Base-by-base conservation (phyloP, 2,329 filamentous ascomycete species). In the Colletotrichum sp. region DNA sequence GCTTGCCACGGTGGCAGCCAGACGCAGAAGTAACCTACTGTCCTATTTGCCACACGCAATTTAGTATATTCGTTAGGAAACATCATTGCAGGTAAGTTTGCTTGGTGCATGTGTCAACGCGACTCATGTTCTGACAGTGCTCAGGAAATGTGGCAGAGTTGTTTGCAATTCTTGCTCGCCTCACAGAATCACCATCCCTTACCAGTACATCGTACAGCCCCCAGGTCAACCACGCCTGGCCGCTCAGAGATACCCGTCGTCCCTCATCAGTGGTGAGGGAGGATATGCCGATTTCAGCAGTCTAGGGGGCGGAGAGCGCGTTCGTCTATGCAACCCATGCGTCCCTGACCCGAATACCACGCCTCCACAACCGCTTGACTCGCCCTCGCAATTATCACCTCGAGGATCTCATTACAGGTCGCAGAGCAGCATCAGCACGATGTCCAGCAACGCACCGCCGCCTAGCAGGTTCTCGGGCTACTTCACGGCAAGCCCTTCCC, bases 181-280 rank as follows among this genome's bases (percentile, higher is more conserved):
- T 5, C 96, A 99, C 84, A 92, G 96, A 77, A 99, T 99, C 82
- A 98, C 95, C 5, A 98, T 99, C 78, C 96, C 96, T 1, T 92
- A 96, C 78, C 95, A 97, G 82, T 99, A 95, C 83, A 98, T 99
- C 78, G 96, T 98, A 30, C 93, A 94, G 64, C 94, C 95, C 5
- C 94, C 94, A 1, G 88, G 86, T 8, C 80, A 83, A 59, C 80
- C 80, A 6, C 78, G 78, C 6, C 77, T 80, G 39, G 77, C 79
- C 13, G 83, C 72, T 77, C 83, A 48, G 87, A 89, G 74, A 80
- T 85, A 76, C 80, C 83, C 77, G 78, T 85, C 76, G 79, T 85
- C 78, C 81, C 80, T 87, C 79, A 83, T 84, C 77, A 83, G 88
- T 77, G 80, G 84, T 70, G 81, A 88, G 77, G 79, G 85, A 61